Conservation (phyloP, 768 basidiomycete genomes). For the Tylopilus rubrobrunneus region DNA sequence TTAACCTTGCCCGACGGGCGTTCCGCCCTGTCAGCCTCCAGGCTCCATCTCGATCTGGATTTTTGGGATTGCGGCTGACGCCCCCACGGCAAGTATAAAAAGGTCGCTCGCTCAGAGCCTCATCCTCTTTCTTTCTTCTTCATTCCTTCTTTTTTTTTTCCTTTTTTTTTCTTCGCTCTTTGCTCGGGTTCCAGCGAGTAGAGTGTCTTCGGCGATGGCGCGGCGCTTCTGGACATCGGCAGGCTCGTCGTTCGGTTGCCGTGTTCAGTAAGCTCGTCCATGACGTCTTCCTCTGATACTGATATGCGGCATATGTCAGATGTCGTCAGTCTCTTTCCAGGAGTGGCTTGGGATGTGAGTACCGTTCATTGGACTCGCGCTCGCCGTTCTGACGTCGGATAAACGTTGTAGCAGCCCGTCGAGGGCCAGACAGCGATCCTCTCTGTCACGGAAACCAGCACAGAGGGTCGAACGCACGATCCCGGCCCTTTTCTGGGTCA, state of each 20-base stretch:
- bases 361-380: not conserved
- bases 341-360: not conserved
- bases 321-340: not conserved
- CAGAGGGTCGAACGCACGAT: constrained; percentile 1
- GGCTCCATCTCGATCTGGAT: not conserved
- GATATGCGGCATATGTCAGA: not conserved
- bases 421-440: not conserved
- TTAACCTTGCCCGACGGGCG: too few relatives aligned
- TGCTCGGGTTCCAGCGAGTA: constrained; percentile 1
- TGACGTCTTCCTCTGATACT: not conserved
- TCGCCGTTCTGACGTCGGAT: not conserved
- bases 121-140: constrained; percentile 1
- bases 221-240: not conserved
- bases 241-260: not conserved
- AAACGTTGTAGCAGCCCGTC: not conserved
- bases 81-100: not conserved
- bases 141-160: not conserved
- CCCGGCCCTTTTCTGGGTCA: not conserved
- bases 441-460: not conserved
- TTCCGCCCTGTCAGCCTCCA: not conserved
- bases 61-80: constrained; percentile 6
- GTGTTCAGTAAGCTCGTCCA: not conserved
- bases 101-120: not conserved
- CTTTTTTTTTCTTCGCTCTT: not conserved
- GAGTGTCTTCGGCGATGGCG: not conserved